These are phyloP conservation scores for Chaetoceros muelleri DNA, from an alignment of 108 stramenopile species.

Conservation along the genomic window DNA sequence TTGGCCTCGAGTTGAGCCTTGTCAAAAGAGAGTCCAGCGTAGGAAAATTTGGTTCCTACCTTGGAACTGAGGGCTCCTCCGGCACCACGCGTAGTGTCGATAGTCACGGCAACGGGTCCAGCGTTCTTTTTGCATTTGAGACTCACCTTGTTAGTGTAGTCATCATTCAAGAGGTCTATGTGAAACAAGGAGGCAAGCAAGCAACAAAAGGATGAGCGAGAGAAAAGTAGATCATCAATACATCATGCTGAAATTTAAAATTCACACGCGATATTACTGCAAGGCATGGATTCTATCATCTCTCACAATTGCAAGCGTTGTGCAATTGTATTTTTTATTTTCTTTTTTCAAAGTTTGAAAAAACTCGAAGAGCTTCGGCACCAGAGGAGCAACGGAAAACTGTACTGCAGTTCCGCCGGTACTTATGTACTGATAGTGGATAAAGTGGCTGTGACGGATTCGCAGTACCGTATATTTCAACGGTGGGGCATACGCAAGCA, in stretches of 20 bases:
- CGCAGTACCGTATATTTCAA: too few relatives aligned
- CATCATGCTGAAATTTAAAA: not conserved
- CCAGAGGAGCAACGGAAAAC: too few relatives aligned
- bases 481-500: too few relatives aligned
- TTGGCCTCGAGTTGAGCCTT: slow-evolving; percentile 79
- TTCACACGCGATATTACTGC: not conserved
- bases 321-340: not conserved
- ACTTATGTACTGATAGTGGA: too few relatives aligned
- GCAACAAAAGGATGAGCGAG: not conserved
- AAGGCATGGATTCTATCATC: not conserved
- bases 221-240: slow-evolving; percentile 1
- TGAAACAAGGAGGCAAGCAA: not conserved
- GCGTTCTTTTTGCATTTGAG: slow-evolving; percentile 81
- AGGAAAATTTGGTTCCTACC: slow-evolving; percentile 79
- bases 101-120: slow-evolving; percentile 77
- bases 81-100: slow-evolving; percentile 73
- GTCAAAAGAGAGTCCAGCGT: slow-evolving; percentile 84
- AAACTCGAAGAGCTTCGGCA: not conserved
- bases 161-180: slow-evolving; percentile 76
- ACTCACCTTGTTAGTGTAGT: slow-evolving; percentile 75
- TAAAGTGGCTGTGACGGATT: too few relatives aligned
- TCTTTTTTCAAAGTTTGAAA: not conserved
- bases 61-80: slow-evolving; percentile 72
- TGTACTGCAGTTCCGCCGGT: too few relatives aligned
- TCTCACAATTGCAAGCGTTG: not conserved